phyloP scores from a whole-genome alignment of 2,329 filamentous ascomycete genomes.

The Ascochyta koolunga region DNA sequence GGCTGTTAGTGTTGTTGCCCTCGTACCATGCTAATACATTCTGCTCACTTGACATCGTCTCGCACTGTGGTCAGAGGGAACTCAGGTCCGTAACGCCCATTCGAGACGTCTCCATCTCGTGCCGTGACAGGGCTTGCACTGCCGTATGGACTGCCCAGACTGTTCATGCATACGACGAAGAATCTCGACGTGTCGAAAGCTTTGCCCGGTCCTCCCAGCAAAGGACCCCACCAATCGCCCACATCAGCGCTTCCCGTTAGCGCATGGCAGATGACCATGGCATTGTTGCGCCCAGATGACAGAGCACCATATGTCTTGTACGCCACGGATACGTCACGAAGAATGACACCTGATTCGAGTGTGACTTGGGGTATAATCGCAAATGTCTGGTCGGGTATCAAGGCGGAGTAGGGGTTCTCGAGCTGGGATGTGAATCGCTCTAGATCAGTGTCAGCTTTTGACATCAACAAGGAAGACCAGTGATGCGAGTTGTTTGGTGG shows the following conservation, averaged over 20 bases:
- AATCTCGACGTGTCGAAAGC: slow-evolving; percentile 83
- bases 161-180: slow-evolving; percentile 87
- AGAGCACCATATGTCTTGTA: slow-evolving; percentile 68
- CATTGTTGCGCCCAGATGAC: slow-evolving; percentile 64
- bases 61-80: slow-evolving; percentile 94
- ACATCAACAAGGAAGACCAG: too few relatives aligned
- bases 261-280: slow-evolving; percentile 77
- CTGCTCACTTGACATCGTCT: slow-evolving; percentile 86
- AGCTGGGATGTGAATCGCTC: slow-evolving; percentile 64
- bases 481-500: not conserved
- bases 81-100: slow-evolving; percentile 88
- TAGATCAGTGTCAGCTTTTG: slow-evolving; percentile 29
- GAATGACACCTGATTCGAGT: slow-evolving; percentile 86
- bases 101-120: slow-evolving; percentile 76
- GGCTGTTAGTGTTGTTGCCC: slow-evolving; percentile 20
- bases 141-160: slow-evolving; percentile 82
- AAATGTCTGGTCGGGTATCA: slow-evolving; percentile 89
- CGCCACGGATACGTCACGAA: slow-evolving; percentile 74
- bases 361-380: slow-evolving; percentile 87
- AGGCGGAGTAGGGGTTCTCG: slow-evolving; percentile 86
- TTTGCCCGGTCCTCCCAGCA: slow-evolving; percentile 77
- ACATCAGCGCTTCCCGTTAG: slow-evolving; percentile 86
- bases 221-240: slow-evolving; percentile 85
- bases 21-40: not conserved
- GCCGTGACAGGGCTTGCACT: slow-evolving; percentile 88